Evolutionary conservation across 116 monocot species (phyloP).

Genomic region (Thalassia testudinum): DNA sequence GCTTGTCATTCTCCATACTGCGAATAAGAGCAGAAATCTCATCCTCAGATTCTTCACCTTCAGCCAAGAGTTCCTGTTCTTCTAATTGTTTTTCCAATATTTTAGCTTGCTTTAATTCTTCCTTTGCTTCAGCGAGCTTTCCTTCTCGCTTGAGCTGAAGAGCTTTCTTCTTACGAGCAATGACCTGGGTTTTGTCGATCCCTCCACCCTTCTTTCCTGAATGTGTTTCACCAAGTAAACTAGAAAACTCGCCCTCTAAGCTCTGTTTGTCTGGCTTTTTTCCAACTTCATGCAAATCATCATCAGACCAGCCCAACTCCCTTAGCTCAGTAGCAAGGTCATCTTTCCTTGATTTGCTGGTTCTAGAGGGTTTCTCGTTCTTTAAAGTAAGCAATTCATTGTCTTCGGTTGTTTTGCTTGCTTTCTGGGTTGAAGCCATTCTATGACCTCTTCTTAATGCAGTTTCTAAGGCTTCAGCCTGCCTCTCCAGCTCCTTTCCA

Average conservation of each 20-base stretch:
- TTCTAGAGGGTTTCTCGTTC: constrained; percentile 16
- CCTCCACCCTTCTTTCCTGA: constrained; percentile 14
- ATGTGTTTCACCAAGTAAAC: constrained; percentile 45
- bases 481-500: constrained; percentile 83
- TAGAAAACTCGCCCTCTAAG: constrained; percentile 75
- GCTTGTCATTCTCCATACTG: constrained; percentile 50
- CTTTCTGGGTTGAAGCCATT: constrained; percentile 20
- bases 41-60: constrained; percentile 78
- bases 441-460: constrained; percentile 56
- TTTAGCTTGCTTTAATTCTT: constrained; percentile 92
- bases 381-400: constrained; percentile 14
- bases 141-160: constrained; percentile 79
- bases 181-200: constrained; percentile 58
- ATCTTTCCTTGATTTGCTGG: constrained; percentile 31
- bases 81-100: constrained; percentile 80
- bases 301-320: constrained; percentile 90
- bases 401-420: constrained; percentile 13
- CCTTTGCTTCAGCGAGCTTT: constrained; percentile 89
- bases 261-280: constrained; percentile 36
- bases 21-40: constrained; percentile 57
- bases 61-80: constrained; percentile 74
- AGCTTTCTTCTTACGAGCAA: constrained; percentile 74
- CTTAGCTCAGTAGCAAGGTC: constrained; percentile 59
- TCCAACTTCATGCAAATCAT: constrained; percentile 45
- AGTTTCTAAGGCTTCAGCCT: constrained; percentile 64